Percentiles rank a stretch among this genome's conserved stretches.
Evolutionary conservation across 78 protist genomes (phyloP).

Genomic region (slime mould (Dictyostelium discoideum)): dicty_2.7 NC_007088.5:689001-689500

Average conservation of each 20-base stretch:
- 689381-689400: constrained; percentile 81
- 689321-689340: neutral
- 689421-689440: constrained; percentile 84
- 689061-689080: neutral
- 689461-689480: constrained; percentile 4
- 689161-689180: neutral
- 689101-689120: neutral
- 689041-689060: neutral
- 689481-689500: constrained; percentile 17
- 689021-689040: neutral
- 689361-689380: constrained; percentile 70
- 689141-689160: constrained; percentile 68
- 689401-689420: neutral
- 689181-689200: constrained; percentile 35
- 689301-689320: constrained; percentile 5
- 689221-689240: constrained; percentile 67
- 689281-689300: constrained; percentile 1
- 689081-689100: neutral
- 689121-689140: too few species aligned
- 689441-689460: constrained; percentile 76
- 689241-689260: neutral
- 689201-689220: constrained; percentile 67
- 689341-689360: constrained; percentile 35
- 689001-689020: neutral
- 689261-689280: neutral